Evolutionary conservation across 2,329 filamentous ascomycete genomes (phyloP), one percentile per base, ranked within the genome.

Genomic region (Pseudophaeomoniella oleicola): DNA sequence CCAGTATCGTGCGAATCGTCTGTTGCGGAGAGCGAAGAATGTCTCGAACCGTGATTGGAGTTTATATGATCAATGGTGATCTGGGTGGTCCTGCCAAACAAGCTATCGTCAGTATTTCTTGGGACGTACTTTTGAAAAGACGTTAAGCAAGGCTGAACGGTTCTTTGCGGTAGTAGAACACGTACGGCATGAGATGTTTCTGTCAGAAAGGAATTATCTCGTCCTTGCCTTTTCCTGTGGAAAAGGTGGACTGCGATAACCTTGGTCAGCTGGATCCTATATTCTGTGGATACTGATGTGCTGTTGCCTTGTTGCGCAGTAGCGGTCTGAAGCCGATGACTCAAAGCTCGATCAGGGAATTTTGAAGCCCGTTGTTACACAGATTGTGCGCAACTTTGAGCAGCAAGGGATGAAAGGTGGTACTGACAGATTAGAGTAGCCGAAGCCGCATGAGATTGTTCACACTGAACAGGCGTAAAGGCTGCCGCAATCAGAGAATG

Each of bases 1-100:
- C 50, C 50, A 37, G 45, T 47, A 29, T 53, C 59, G 36, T 60
- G 61, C 32, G 59, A 63, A 38, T 57, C 60, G 46, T 65, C 63
- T 43, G 61, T 62, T 48, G 64, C 60, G 33, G 54, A 55, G 34
- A 50, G 40, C 34, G 55, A 56, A 35, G 58, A 62, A 34, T 49
- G 49, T 42, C 58, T 57, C 43, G 57, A 60, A 41, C 50, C 55
- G 45, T 54, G 49, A 39, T 50, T 50, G 44, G 52, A 52, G 41
- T 49, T 53, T 37, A 40, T 39, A 37, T 54, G 52, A 42, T 54
- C 58, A 49, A 64, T 60, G 15, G 51, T 59, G 40, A 63, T 62
- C 44, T 55, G 61, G 48, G 59, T 51, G 51, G 18, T 42, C 37
- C 36, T 37, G 44, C 34, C 40, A n/a, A n/a, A n/a, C n/a, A n/a